phyloP scores from a whole-genome alignment of 768 basidiomycete genomes.

The Trametes cinnabarina region DNA sequence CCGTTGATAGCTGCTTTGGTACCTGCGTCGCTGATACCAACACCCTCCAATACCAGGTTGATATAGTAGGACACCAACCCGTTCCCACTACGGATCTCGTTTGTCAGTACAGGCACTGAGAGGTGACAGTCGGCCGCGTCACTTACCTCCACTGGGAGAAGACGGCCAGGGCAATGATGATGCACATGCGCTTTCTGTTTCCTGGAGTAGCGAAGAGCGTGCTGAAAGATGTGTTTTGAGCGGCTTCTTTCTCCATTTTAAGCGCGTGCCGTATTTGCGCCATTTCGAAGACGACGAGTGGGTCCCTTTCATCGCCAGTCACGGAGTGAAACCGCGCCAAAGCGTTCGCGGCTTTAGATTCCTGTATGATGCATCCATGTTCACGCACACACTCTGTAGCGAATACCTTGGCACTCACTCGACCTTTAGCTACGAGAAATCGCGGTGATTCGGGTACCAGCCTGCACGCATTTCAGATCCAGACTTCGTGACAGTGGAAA shows the following conservation, averaged over 20 bases:
- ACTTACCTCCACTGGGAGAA: slow-evolving; percentile 48
- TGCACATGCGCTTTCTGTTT: slow-evolving; percentile 49
- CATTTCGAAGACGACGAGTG: slow-evolving; percentile 50
- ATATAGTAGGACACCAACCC: slow-evolving; percentile 76
- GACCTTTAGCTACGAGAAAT: slow-evolving; percentile 60
- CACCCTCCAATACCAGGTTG: slow-evolving; percentile 60
- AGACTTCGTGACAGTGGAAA: not conserved
- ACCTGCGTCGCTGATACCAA: slow-evolving; percentile 53
- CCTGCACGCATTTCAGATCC: slow-evolving; percentile 31
- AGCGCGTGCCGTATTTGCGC: slow-evolving; percentile 72
- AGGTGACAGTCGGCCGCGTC: not conserved
- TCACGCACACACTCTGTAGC: too few species aligned
- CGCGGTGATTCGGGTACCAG: slow-evolving; percentile 69
- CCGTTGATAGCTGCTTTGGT: slow-evolving; percentile 65
- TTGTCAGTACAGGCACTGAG: too few species aligned
- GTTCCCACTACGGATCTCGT: slow-evolving; percentile 46
- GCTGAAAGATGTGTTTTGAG: slow-evolving; percentile 45
- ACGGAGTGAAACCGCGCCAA: slow-evolving; percentile 74
- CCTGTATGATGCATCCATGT: slow-evolving; percentile 42
- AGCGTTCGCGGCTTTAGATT: slow-evolving; percentile 56
- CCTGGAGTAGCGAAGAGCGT: slow-evolving; percentile 44
- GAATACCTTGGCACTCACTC: slow-evolving; percentile 34
- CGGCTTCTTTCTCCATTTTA: slow-evolving; percentile 56
- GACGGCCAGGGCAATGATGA: slow-evolving; percentile 53
- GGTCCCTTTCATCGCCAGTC: slow-evolving; percentile 56